These are phyloP conservation scores for Hypoxylon sp. DNA, from an alignment of 2,329 filamentous ascomycete species.

Conservation along the genomic window DNA sequence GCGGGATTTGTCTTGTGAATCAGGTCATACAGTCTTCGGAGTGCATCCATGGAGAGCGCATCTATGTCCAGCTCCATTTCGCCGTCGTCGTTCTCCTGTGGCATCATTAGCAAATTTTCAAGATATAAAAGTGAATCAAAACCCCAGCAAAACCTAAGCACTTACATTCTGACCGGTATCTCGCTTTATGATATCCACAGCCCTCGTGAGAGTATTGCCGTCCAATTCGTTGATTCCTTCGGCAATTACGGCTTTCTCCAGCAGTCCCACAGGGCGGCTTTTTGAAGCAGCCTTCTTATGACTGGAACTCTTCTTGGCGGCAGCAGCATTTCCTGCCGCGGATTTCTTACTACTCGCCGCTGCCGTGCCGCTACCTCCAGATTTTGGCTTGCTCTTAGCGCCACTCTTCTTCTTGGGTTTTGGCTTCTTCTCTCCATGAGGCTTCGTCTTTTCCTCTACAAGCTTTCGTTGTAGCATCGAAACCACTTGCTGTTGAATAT, in stretches of 20 bases:
- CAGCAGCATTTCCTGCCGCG: conserved; percentile 48
- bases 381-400: conserved; percentile 72
- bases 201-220: conserved; percentile 79
- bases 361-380: conserved; percentile 48
- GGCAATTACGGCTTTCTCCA: conserved; percentile 93
- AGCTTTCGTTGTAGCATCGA: conserved; percentile 77
- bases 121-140: background rate
- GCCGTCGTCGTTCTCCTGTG: conserved; percentile 68
- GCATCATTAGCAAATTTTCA: conserved; percentile 15
- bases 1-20: conserved; percentile 55
- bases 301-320: conserved; percentile 49
- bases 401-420: conserved; percentile 90
- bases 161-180: conserved; percentile 82
- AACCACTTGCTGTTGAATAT: conserved; percentile 71
- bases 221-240: conserved; percentile 85
- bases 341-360: conserved; percentile 57
- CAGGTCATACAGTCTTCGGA: conserved; percentile 62
- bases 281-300: conserved; percentile 60
- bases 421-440: conserved; percentile 73
- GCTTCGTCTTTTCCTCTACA: conserved; percentile 75
- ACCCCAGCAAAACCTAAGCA: conserved; percentile 49
- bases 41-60: conserved; percentile 65
- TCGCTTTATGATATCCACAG: conserved; percentile 89
- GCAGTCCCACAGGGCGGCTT: conserved; percentile 74
- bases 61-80: conserved; percentile 72